These are phyloP conservation scores for Lasiodiplodia gonubiensis DNA, from an alignment of 2,329 filamentous ascomycete species.

Conservation along the genomic window DNA sequence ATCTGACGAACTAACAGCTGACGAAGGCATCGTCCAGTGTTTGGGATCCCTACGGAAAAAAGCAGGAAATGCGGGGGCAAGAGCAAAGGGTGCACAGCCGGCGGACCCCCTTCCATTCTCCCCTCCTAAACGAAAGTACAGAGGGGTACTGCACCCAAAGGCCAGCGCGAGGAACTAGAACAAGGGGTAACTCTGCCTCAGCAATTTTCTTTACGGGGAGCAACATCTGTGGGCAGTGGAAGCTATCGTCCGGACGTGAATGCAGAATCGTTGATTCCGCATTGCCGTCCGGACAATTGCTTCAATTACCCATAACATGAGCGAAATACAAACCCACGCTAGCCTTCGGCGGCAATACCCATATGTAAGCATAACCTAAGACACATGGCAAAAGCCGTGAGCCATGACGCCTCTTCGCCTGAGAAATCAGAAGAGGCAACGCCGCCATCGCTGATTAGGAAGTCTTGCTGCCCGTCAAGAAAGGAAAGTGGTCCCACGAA, in stretches of 20 bases:
- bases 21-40: not conserved
- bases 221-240: too few species aligned
- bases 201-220: too few species aligned
- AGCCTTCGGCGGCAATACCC: too few species aligned
- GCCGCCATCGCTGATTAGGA: not conserved
- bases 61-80: not conserved
- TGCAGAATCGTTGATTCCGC: too few species aligned
- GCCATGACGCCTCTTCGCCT: constrained; percentile 7
- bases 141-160: too few species aligned
- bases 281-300: too few species aligned
- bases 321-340: too few species aligned
- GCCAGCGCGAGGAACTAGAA: too few species aligned
- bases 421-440: not conserved
- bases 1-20: not conserved
- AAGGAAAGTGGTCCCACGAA: constrained; percentile 9
- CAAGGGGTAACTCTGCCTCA: too few species aligned
- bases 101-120: not conserved
- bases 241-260: too few species aligned
- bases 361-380: not conserved
- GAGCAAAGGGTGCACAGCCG: not conserved
- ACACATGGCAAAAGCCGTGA: constrained; percentile 1
- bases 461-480: constrained; percentile 2
- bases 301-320: too few species aligned
- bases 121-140: not conserved
- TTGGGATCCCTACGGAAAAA: not conserved